Evolutionary conservation across 768 basidiomycete genomes (phyloP), one percentile per base, ranked within the genome.

Genomic region (Termitomyces sp.): DNA sequence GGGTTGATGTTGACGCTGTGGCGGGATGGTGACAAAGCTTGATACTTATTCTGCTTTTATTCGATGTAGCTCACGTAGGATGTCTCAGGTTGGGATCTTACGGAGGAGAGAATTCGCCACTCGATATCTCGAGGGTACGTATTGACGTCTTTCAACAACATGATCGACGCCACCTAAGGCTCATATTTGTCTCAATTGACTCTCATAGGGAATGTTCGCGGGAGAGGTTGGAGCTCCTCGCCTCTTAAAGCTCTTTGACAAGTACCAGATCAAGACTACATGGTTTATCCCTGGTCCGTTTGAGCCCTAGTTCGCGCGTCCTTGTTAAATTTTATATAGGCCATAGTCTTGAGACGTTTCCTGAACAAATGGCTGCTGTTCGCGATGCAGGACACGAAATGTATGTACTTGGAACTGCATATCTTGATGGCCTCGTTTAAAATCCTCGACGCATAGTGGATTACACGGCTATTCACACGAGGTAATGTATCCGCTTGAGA

Each of bases 1-100:
- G 87, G 28, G 85, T 90, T 8, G 89, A 92, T 62, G 87, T 91
- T 3, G 90, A 92, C 59, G 88, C 89, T 2, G 89, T 90, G 4
- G 83, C 88, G 18, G 90, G 89, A 65, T 91, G 90, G 89, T 84
- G 69, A 53, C 67, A 28, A 18, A 3, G 22, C 36, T 42, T 2
- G 28, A n/a, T n/a, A n/a, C 11, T 8, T 7, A 28, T 28, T 18
- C 35, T 4, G 12, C 9, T 13, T 38, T 24, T 16, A 22, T 49
- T 36, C 12, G 33, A n/a, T 32, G n/a, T 56, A 42, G 11, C 33
- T 58, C 35, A 50, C 49, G 18, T n/a, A 11, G 16, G 32, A 28
- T 20, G 15, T 4, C 49, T 1, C 45, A 88, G 86, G 86, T 78
- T 88, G 16, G 88, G 89, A 7, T 87, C 87, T 0, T 90, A 90